A percentile compares a stretch with the other conserved stretches of the same genome.
Evolutionary conservation across 768 basidiomycete species (phyloP).

Genomic region (Ramaria sp.): DNA sequence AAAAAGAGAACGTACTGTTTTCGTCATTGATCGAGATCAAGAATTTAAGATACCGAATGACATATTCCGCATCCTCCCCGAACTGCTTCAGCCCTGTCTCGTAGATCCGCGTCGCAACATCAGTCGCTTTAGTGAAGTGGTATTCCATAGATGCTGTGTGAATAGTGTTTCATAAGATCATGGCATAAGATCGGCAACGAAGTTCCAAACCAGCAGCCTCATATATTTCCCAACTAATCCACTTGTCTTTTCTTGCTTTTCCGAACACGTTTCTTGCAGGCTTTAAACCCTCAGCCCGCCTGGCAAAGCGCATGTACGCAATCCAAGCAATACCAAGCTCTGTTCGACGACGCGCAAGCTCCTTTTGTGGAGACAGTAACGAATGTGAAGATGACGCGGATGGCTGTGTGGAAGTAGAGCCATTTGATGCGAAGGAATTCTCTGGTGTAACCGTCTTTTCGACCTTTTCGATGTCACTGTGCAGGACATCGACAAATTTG

Average conservation of each 20-base stretch:
- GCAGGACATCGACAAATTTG: constrained; percentile 57
- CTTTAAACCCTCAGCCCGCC: constrained; percentile 81
- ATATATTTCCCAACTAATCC: constrained; percentile 84
- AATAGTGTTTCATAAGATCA: neutral
- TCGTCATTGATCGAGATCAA: constrained; percentile 92
- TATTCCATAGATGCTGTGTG: constrained; percentile 84
- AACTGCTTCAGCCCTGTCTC: constrained; percentile 85
- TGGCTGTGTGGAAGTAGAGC: constrained; percentile 24
- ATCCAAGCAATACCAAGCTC: constrained; percentile 41
- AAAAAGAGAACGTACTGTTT: constrained; percentile 55
- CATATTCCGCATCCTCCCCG: constrained; percentile 73
- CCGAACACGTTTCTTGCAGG: constrained; percentile 67
- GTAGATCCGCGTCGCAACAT: constrained; percentile 83
- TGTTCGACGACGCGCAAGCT: constrained; percentile 16
- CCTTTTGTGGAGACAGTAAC: constrained; percentile 39
- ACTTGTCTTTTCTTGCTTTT: constrained; percentile 67
- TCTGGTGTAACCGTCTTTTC: constrained; percentile 31
- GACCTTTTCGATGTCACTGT: constrained; percentile 48
- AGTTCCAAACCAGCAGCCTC: constrained; percentile 70
- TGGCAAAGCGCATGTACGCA: constrained; percentile 88
- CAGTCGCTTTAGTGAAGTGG: constrained; percentile 68
- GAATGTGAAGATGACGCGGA: neutral
- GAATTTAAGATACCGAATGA: constrained; percentile 84
- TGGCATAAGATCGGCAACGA: neutral
- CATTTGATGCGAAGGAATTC: constrained; percentile 28